phyloP scores from a whole-genome alignment of 176 grass and related monocot genomes.

The Guadua angustifolia region DNA sequence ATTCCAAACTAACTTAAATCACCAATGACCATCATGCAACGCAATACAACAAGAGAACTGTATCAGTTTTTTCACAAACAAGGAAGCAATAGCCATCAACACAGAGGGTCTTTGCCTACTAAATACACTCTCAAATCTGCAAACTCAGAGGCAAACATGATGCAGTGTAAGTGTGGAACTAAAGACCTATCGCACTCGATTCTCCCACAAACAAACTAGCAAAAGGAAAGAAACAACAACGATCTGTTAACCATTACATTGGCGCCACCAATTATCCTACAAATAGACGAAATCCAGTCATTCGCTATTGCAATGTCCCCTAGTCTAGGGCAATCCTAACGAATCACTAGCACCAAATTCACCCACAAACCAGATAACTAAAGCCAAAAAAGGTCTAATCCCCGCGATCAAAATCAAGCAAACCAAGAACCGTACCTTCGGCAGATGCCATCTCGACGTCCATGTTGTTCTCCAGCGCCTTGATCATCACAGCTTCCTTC shows the following conservation, averaged over 20 bases:
- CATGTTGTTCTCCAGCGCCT: conserved; percentile 59
- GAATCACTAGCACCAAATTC: not conserved
- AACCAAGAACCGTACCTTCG: conserved; percentile 38
- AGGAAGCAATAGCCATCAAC: too few relatives aligned
- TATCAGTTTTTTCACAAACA: too few relatives aligned
- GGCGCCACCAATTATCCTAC: not conserved
- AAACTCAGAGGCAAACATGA: not conserved
- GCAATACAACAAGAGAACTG: too few relatives aligned
- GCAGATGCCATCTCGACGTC: conserved; percentile 54
- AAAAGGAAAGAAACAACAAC: not conserved
- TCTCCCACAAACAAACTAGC: not conserved
- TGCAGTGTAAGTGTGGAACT: not conserved
- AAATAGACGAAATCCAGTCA: not conserved
- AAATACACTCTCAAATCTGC: not conserved
- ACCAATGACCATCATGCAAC: too few relatives aligned
- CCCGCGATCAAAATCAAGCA: not conserved
- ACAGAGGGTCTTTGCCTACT: not conserved
- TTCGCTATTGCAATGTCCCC: too few relatives aligned
- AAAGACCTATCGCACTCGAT: not conserved
- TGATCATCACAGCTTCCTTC: conserved; percentile 53
- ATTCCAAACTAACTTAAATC: too few relatives aligned
- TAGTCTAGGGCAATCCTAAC: not conserved
- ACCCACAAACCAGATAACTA: not conserved
- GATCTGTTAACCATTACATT: not conserved
- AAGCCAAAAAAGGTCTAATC: not conserved